Evolutionary conservation across 1,284 basidiomycete genomes (phyloP), one percentile per base, ranked within the genome.

Genomic region (Pseudozyma pruni): DNA sequence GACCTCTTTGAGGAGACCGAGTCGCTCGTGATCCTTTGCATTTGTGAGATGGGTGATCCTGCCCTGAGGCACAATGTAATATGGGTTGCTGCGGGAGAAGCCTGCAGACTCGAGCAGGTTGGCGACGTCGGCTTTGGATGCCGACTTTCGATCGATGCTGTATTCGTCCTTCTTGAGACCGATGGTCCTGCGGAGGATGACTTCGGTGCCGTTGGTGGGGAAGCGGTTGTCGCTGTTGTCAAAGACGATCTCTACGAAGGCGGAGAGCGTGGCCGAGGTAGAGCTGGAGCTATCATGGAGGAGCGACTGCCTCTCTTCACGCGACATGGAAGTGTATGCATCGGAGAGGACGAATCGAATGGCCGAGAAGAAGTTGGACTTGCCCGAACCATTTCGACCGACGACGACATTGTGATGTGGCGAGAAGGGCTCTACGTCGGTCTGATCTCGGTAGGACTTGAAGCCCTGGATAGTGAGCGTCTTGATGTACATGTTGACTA

Each of bases 141-240:
- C 91, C 67, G 90, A 92, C 85, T 97, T 98, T 85, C 91, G 90
- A 84, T 99, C 96, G 41, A 98, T 86, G 72, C 91, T 92, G 85
- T 98, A 99, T 84, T 98, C 96, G 81, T 98, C 96, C 85, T 98
- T 98, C 86, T 98, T 98, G 45, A 94, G 84, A 66, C 96, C 96
- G 60, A 99, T 98, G 2, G 96, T 98, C 38, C 80, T 59, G 9
- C 80, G 73, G 10, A 82, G 60, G 23, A 80, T 68, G 57, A 82
- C 63, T 40, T 79, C 71, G 53, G 42, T 73, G 56, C 73, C 75
- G 48, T 71, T 78, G 59, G 73, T 66, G 32, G 79, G 78, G 81
- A 98, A 98, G 10, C 94, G 90, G 56, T 90, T 91, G 83, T 95
- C 93, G 9, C 58, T 41, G 62, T 74, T 72, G 62, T 77, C 74